Conservation (phyloP, 257 asterid genomes). For the Primulina eburnea region DNA sequence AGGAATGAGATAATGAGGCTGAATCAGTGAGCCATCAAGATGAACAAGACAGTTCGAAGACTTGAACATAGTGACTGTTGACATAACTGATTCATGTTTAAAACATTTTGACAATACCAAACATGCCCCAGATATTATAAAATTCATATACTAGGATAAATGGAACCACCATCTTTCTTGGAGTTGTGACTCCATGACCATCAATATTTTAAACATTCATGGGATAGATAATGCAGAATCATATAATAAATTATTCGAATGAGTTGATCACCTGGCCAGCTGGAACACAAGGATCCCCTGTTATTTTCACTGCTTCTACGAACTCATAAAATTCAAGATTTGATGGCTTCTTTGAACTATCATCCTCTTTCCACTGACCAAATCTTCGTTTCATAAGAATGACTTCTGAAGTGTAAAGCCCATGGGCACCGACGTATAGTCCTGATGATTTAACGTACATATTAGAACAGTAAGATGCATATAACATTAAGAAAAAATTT, state of each 20-base stretch:
- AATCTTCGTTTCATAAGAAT: conserved; percentile 77
- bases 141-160: conserved; percentile 3
- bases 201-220: conserved; percentile 10
- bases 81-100: conserved; percentile 9
- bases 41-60: background rate
- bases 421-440: conserved; percentile 86
- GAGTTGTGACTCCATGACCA: background rate
- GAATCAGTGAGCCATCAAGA: background rate
- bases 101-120: background rate
- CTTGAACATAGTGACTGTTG: background rate
- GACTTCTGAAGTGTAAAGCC: conserved; percentile 80
- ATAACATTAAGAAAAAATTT: conserved; percentile 16
- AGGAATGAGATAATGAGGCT: background rate
- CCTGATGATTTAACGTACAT: conserved; percentile 43
- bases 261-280: conserved; percentile 81
- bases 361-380: conserved; percentile 97
- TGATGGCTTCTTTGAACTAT: conserved; percentile 49
- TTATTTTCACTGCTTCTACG: conserved; percentile 90
- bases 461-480: conserved; percentile 14
- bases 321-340: conserved; percentile 82
- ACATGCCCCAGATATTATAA: background rate
- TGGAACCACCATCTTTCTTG: conserved; percentile 11
- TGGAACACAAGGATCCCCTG: conserved; percentile 93
- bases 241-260: conserved; percentile 1
- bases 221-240: conserved; percentile 12